phyloP scores from a whole-genome alignment of 1,139 yeast genomes.

The Blastobotrys indianensis region DNA sequence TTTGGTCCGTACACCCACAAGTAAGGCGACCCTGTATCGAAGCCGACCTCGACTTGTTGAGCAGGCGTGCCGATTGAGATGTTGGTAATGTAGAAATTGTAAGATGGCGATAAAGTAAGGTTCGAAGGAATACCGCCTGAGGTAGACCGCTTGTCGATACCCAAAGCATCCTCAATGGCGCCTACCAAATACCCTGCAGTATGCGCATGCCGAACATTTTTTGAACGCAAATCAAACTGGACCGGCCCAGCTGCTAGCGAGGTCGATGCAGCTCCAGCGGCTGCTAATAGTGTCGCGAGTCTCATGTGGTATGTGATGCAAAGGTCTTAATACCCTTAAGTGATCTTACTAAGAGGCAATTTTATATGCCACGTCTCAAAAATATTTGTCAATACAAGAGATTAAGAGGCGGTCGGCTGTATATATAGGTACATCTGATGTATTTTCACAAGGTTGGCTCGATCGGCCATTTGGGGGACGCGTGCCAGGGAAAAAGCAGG shows the following conservation, averaged over 20 bases:
- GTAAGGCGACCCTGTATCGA: slow-evolving; percentile 40
- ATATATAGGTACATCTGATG: too few relatives aligned
- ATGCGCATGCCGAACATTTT: slow-evolving; percentile 4
- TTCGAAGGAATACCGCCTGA: slow-evolving; percentile 4
- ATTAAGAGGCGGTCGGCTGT: too few relatives aligned
- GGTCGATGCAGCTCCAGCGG: neutral
- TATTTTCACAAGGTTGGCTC: too few relatives aligned
- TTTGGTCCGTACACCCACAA: slow-evolving; percentile 38
- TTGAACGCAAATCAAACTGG: slow-evolving; percentile 6
- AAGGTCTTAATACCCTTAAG: too few relatives aligned
- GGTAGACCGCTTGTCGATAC: neutral
- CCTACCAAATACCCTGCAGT: slow-evolving; percentile 6
- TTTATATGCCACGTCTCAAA: too few relatives aligned
- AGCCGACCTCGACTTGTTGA: slow-evolving; percentile 31
- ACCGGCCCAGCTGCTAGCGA: slow-evolving; percentile 2
- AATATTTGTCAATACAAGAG: too few relatives aligned
- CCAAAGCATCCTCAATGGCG: slow-evolving; percentile 1
- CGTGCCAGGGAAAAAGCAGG: too few relatives aligned
- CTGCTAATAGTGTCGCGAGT: too few relatives aligned
- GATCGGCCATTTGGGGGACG: too few relatives aligned
- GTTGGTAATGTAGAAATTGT: slow-evolving; percentile 31
- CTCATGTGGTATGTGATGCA: too few relatives aligned
- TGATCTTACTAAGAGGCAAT: too few relatives aligned
- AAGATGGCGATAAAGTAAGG: slow-evolving; percentile 21
- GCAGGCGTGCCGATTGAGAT: slow-evolving; percentile 33